Conservation (phyloP, 345 rosid genomes). For the Theobroma cacao region DNA sequence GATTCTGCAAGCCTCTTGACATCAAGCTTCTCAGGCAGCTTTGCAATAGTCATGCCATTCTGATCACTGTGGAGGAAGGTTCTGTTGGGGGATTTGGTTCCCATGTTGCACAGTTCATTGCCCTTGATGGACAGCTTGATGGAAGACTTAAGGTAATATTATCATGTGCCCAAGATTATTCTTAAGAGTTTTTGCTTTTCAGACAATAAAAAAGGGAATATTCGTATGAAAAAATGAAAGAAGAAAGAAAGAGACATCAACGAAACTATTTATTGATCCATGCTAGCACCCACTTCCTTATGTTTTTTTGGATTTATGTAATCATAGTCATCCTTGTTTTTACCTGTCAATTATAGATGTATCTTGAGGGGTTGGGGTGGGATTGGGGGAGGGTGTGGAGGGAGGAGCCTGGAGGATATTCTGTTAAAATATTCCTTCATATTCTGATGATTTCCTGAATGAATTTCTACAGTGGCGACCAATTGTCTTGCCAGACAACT, state of each 20-base stretch:
- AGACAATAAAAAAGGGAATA: neutral
- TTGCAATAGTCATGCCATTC: slow-evolving; percentile 61
- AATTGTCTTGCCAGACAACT: slow-evolving; percentile 77
- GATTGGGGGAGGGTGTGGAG: neutral
- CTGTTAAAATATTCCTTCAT: neutral
- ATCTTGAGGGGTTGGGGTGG: neutral
- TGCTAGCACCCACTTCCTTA: neutral
- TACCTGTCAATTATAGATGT: neutral
- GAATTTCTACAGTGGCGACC: slow-evolving; percentile 81
- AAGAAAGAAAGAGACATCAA: neutral
- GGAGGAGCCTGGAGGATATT: neutral
- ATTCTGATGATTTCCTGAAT: neutral
- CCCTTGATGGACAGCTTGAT: slow-evolving; percentile 93
- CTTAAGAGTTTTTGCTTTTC: neutral
- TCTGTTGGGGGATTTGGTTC: slow-evolving; percentile 90
- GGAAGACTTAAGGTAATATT: slow-evolving; percentile 62
- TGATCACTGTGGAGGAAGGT: slow-evolving; percentile 92
- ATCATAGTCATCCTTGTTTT: neutral
- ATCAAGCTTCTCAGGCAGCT: slow-evolving; percentile 66
- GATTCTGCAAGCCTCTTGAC: slow-evolving; percentile 96
- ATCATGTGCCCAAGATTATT: neutral
- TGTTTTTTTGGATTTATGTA: neutral
- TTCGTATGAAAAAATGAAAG: neutral
- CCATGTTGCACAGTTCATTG: slow-evolving; percentile 80
- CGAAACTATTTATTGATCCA: neutral